Evolutionary conservation across 345 rosid species (phyloP), one percentile per base, ranked within the genome.

Genomic region (Corymbia maculata): DNA sequence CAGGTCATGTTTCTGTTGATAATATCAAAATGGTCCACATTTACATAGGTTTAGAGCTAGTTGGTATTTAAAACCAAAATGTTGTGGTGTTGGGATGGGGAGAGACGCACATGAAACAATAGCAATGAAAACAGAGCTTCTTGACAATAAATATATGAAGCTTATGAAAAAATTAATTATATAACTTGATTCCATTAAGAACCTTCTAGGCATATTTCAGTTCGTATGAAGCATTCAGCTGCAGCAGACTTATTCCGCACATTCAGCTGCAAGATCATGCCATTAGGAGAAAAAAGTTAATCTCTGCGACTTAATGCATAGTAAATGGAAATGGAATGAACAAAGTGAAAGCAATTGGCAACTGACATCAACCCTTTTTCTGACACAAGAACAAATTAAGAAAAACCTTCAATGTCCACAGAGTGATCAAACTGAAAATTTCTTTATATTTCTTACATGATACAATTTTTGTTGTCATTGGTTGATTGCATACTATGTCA

Each of bases 201-300:
- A 97, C 99, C 99, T 97, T 97, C 98, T 85, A 96, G 93, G 94
- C 99, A 97, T 90, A 94, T 88, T 94, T 97, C 98, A 82, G 99
- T 97, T 89, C 99, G 91, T 82, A 94, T 89, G 89, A 91, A 96
- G 95, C 99, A 97, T 89, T 97, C 99, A 86, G 93, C 97, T 85
- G 99, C 97, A 5, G 99, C 98, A 91, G 98, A 96, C 92, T 94
- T 97, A 85, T 97, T 97, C 94, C 99, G 94, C 89, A 95, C 97
- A 91, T 96, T 97, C 89, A 97, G 92, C 99, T 96, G 95, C 93
- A 92, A 90, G 88, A 86, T 86, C 86, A 91, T 87, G 88, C 88
- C 91, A 92, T n/a, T 19, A 59, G 86, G 66, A 64, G 85, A 87
- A 89, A 80, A 26, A 86, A 85, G 84, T 75, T 75, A 42, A 10